These are phyloP conservation scores for Calonectria crousiana DNA, from an alignment of 2,329 filamentous ascomycete species.

Conservation along the genomic window DNA sequence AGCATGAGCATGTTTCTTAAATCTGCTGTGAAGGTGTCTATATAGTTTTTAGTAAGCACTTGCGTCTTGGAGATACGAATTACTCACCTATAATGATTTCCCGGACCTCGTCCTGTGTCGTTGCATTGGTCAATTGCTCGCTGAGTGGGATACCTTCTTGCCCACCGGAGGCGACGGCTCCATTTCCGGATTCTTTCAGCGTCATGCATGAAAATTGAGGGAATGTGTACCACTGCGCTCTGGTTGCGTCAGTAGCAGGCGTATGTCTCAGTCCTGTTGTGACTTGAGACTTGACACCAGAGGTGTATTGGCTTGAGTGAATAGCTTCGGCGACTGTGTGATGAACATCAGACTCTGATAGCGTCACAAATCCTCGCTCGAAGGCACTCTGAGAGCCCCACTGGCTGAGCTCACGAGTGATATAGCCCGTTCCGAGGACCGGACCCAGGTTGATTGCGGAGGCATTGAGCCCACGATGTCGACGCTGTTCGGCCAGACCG, in stretches of 20 bases:
- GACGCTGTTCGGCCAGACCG: slow-evolving; percentile 43
- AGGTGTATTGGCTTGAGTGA: neutral
- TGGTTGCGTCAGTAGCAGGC: neutral
- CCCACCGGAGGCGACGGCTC: neutral
- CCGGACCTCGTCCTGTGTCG: neutral
- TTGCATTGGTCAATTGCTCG: neutral
- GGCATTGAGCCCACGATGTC: slow-evolving; percentile 43
- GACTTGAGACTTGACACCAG: neutral
- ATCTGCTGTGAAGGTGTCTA: neutral
- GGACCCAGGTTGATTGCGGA: slow-evolving; percentile 46
- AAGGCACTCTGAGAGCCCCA: neutral
- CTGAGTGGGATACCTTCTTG: neutral
- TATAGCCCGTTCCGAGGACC: slow-evolving; percentile 57
- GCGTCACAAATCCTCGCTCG: neutral
- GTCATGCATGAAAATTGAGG: neutral
- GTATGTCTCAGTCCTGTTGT: neutral
- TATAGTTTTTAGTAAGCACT: neutral
- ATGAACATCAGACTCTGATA: neutral
- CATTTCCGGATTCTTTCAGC: neutral
- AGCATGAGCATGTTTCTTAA: neutral
- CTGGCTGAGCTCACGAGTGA: slow-evolving; percentile 32
- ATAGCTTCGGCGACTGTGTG: neutral
- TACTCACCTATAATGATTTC: neutral
- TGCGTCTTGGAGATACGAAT: neutral
- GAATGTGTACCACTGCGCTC: neutral